Evolutionary conservation across 306 rosid genomes (phyloP).

Genomic region (Purshia tridentata): DNA sequence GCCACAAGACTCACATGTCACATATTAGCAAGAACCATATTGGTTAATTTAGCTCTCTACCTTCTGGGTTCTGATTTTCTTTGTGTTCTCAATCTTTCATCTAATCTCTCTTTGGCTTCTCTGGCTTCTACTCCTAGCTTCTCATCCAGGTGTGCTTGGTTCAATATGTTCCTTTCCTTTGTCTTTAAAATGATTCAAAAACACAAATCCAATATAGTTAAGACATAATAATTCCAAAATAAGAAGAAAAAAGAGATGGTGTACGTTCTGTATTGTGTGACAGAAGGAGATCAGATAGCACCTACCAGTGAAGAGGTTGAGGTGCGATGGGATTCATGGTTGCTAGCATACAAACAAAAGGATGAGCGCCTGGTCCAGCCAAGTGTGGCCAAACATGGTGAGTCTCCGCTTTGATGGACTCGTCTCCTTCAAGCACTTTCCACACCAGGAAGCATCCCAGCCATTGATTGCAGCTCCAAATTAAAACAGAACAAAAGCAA

Average conservation of each 20-base stretch:
- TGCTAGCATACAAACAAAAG: slow-evolving; percentile 59
- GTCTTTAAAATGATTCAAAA: not conserved
- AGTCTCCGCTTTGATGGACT: slow-evolving; percentile 53
- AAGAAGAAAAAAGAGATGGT: not conserved
- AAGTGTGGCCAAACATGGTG: slow-evolving; percentile 24
- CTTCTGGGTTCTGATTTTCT: slow-evolving; percentile 31
- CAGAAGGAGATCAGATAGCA: not conserved
- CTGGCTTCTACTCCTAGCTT: slow-evolving; percentile 61
- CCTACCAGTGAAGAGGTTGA: slow-evolving; percentile 42
- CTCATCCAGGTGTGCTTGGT: slow-evolving; percentile 40
- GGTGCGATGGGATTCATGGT: slow-evolving; percentile 41
- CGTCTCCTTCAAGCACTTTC: slow-evolving; percentile 88
- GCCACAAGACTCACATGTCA: too few relatives aligned
- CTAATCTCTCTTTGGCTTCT: slow-evolving; percentile 77
- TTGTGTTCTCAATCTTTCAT: slow-evolving; percentile 55
- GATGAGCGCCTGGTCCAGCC: slow-evolving; percentile 49
- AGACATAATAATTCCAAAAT: not conserved
- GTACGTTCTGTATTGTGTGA: not conserved
- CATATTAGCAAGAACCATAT: not conserved
- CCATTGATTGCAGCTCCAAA: slow-evolving; percentile 36
- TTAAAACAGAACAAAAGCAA: not conserved
- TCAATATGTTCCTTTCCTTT: slow-evolving; percentile 40
- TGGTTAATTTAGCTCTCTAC: not conserved
- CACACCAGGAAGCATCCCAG: slow-evolving; percentile 89
- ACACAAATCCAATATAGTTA: not conserved